Evolutionary conservation across 495 filamentous ascomycete species (phyloP), one percentile per base, ranked within the genome.

Genomic region (Aspergillus sclerotioniger): DNA sequence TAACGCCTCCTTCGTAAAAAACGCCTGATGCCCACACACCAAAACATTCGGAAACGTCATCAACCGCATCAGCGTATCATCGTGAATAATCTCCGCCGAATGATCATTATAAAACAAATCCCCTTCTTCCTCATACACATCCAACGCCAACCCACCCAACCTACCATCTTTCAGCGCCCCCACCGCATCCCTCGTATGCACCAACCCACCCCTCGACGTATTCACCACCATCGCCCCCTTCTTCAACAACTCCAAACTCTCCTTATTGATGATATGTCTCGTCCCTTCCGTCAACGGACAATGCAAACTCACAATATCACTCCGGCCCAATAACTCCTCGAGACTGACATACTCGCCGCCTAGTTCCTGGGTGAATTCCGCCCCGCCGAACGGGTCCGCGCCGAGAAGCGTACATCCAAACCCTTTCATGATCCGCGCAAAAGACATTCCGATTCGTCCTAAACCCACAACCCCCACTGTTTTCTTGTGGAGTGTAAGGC

Each of bases 121-220:
- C 52, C 59, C 76, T 64, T 96, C 92, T 0, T 90, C 90, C 54
- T 94, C 90, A 35, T 91, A 90, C 0, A 96, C 92, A 72, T 96
- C 92, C 41, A 96, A 68, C 45, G 90, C 90, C 9, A 91, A 83
- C 19, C 90, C 91, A 28, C 83, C 77, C 48, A 96, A 71, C 6
- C 76, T 76, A 10, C 76, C 71, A 2, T 64, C 76, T 71, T 90
- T 88, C 33, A 90, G 71, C 17, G 85, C 82, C 6, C 73, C 71
- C 46, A 89, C 84, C 29, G 85, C 78, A 0, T 82, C 82, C 25
- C 66, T 64, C 0, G 80, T 86, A 62, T 88, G 67, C 28, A 89
- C 80, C 56, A 90, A 68, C 6, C 79, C 83, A 4, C 87, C 87
- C 0, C 87, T 80, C 12, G 84, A 86, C 0, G 85, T 88, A 63